phyloP scores from a whole-genome alignment of 306 rosid species.

The Glycine soja region DNA sequence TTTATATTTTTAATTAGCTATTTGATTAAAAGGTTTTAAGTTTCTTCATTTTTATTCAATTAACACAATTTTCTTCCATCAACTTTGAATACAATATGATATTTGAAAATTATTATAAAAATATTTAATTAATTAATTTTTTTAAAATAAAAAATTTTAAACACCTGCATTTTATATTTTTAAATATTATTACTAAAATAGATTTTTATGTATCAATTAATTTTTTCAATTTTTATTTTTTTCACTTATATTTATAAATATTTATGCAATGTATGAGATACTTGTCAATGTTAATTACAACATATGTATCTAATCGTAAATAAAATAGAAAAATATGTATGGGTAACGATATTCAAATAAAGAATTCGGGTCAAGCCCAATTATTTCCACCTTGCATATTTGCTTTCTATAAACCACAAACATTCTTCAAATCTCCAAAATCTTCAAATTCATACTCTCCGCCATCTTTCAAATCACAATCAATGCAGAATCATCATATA shows the following conservation, averaged over 20 bases:
- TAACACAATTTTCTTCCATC: not conserved
- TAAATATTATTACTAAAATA: not conserved
- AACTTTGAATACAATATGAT: not conserved
- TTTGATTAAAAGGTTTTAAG: no score
- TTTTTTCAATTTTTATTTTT: not conserved
- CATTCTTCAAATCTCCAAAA: constrained; percentile 12
- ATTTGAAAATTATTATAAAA: not conserved
- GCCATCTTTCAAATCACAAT: constrained; percentile 20
- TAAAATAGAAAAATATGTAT: not conserved
- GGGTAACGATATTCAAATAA: not conserved
- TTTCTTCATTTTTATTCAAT: not conserved
- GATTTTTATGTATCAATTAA: not conserved
- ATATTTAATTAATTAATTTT: not conserved
- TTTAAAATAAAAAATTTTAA: not conserved
- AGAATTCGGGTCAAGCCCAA: constrained; percentile 13
- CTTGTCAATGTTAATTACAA: not conserved
- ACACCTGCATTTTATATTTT: not conserved
- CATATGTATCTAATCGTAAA: not conserved
- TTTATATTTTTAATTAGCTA: no score
- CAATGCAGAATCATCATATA: constrained; percentile 10
- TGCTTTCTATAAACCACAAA: constrained; percentile 8
- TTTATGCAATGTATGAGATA: not conserved
- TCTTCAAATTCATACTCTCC: not conserved
- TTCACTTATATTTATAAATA: not conserved
- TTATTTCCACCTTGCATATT: constrained; percentile 14